Base-by-base conservation (phyloP, 805 yeast species). In the Yarrowia yakushimensis region DNA sequence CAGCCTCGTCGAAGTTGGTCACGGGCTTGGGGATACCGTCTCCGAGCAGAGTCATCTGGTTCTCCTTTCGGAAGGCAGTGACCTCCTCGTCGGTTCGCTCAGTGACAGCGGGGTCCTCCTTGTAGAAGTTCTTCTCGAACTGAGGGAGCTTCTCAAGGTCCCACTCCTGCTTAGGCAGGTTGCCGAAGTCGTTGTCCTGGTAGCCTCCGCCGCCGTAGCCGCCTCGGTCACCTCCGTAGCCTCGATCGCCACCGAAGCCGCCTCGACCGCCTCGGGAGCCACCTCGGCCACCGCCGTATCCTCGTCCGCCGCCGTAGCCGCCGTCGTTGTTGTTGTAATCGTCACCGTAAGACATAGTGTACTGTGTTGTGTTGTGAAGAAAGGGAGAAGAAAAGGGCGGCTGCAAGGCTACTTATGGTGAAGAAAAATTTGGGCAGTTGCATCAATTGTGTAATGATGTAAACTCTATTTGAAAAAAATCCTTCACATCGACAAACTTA, bases 111-210 rank as follows among this genome's bases (percentile, higher is more conserved):
- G 89, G 88, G 73, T 87, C 86, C 80, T 94, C 99, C 66, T 80
- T 80, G 79, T 94, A 94, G 74, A 94, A 94, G 77, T 94, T 90
- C 81, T 94, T 94, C 77, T 92, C 97, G 73, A 94, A 94, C 72
- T 85, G 85, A 70, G 97, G 96, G 72, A 94, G 79, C 41, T 84
- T 75, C 65, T 82, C 86, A 61, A 83, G 68, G 74, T 89, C 94
- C 90, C 94, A 94, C 66, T 87, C 84, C 70, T 92, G 97, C 67
- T 84, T 82, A 67, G 80, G 76, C 71, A 90, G 79, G 70, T 80
- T 79, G 68, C 87, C 87, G 33, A 83, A 75, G 67, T 73, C 63
- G 37, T 68, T 67, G 64, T 77, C 79, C 65, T 78, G 76, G 71
- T 77, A 79, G 60, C 79, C 75, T 43, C 81, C 80, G 59, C 70